A percentile compares a stretch with the other conserved stretches of the same genome.
These are phyloP conservation scores for Akanthomyces lecanii DNA, from an alignment of 2,329 filamentous ascomycete species.

Conservation along the genomic window DNA sequence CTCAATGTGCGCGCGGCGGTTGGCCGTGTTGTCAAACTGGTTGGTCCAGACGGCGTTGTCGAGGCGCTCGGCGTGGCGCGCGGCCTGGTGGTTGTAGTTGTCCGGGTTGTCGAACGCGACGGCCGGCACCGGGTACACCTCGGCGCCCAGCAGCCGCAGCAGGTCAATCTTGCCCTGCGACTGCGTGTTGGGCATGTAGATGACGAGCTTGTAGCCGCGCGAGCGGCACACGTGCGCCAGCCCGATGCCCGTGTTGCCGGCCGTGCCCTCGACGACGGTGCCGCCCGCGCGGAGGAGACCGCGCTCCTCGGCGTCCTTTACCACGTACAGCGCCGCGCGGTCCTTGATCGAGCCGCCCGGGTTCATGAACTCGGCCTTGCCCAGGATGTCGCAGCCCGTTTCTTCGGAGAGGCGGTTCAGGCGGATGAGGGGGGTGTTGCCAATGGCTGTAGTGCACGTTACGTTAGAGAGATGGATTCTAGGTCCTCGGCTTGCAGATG, in stretches of 20 bases:
- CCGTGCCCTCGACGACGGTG: constrained; percentile 94
- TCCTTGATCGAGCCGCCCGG: constrained; percentile 96
- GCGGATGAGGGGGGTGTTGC: constrained; percentile 91
- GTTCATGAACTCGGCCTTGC: constrained; percentile 99
- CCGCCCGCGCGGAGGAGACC: constrained; percentile 80
- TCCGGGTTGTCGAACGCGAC: constrained; percentile 92
- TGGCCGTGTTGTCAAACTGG: constrained; percentile 96
- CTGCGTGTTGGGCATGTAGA: constrained; percentile 99
- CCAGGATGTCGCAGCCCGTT: constrained; percentile 89
- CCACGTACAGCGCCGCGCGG: constrained; percentile 88
- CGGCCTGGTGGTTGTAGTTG: constrained; percentile 98
- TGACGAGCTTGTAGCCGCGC: constrained; percentile 89
- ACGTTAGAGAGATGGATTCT: neutral
- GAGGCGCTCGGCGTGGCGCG: constrained; percentile 77
- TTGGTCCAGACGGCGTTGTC: constrained; percentile 97
- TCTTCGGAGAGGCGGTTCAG: constrained; percentile 83
- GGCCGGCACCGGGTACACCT: constrained; percentile 93
- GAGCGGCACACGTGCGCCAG: constrained; percentile 93
- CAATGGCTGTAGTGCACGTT: constrained; percentile 64
- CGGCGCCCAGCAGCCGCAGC: constrained; percentile 81
- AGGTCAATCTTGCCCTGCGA: constrained; percentile 97
- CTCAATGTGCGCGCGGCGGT: constrained; percentile 89
- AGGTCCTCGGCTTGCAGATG: neutral
- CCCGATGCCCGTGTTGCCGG: constrained; percentile 96
- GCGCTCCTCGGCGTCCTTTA: constrained; percentile 86